Percentiles rank a stretch among this genome's conserved stretches.
Evolutionary conservation across 768 basidiomycete species (phyloP).

Genomic region (Hydnum rufescens): DNA sequence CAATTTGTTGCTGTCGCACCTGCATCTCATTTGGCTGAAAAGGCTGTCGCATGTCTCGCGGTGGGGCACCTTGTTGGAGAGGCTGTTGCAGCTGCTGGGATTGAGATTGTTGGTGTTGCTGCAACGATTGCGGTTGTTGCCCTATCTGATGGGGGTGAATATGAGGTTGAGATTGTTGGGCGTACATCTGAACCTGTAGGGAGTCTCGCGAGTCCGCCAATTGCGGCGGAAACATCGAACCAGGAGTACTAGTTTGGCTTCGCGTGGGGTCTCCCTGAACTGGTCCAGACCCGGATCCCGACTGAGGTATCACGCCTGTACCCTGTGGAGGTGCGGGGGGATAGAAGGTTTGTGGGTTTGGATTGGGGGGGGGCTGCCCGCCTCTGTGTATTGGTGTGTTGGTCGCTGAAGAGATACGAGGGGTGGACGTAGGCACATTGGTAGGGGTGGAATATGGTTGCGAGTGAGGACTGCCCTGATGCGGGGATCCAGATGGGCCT

Average conservation of each 20-base stretch:
- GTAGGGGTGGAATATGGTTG: neutral
- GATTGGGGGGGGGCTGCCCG: neutral
- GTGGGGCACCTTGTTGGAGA: neutral
- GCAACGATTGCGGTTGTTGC: neutral
- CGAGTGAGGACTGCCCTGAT: neutral
- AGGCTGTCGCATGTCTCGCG: neutral
- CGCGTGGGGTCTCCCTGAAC: too few species aligned
- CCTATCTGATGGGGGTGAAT: neutral
- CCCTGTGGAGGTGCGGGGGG: neutral
- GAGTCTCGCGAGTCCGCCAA: neutral
- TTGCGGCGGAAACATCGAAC: neutral
- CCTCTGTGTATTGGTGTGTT: too few species aligned
- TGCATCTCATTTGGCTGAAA: neutral
- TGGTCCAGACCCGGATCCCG: too few species aligned
- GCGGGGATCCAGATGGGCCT: neutral
- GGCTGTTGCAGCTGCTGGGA: neutral
- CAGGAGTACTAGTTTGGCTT: too few species aligned
- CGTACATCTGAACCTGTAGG: neutral
- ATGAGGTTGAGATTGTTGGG: neutral
- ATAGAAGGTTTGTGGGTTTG: neutral
- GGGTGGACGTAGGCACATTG: neutral
- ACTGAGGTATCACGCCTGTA: neutral
- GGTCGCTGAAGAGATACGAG: neutral
- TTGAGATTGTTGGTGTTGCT: neutral
- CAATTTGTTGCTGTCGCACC: neutral